Percentiles rank a stretch among this genome's conserved stretches.
These are phyloP conservation scores for Ramularia endophylla DNA, from an alignment of 2,329 filamentous ascomycete species.

Conservation along the genomic window DNA sequence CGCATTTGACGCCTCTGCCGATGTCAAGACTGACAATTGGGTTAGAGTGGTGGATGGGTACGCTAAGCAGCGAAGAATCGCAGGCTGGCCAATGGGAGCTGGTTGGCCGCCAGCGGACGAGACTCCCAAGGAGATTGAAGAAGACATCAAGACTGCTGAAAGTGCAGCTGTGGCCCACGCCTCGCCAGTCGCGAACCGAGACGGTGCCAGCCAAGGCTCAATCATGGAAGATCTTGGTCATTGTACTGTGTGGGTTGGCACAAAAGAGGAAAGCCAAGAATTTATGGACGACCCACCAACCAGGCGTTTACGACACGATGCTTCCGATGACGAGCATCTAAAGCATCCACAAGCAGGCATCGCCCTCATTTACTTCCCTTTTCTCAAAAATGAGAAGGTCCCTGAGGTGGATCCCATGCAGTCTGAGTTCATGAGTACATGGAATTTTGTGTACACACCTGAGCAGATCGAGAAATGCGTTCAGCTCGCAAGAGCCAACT, in stretches of 20 bases:
- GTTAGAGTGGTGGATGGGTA: constrained; percentile 91
- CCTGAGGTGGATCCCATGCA: constrained; percentile 75
- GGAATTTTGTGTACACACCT: constrained; percentile 96
- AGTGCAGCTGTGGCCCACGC: constrained; percentile 12
- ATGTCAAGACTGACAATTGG: constrained; percentile 94
- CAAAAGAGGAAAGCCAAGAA: constrained; percentile 56
- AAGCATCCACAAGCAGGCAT: constrained; percentile 77
- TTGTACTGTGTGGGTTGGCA: constrained; percentile 94
- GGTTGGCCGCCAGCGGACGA: constrained; percentile 71
- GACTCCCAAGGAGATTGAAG: constrained; percentile 53
- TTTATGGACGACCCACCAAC: constrained; percentile 23
- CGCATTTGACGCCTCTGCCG: constrained; percentile 90
- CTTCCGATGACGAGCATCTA: constrained; percentile 58
- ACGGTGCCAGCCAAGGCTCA: constrained; percentile 15
- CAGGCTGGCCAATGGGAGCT: constrained; percentile 91
- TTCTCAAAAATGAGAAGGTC: constrained; percentile 74
- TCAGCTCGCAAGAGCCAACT: constrained; percentile 77
- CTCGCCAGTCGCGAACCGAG: constrained; percentile 13
- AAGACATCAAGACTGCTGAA: constrained; percentile 56
- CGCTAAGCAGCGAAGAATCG: constrained; percentile 79
- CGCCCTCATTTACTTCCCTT: constrained; percentile 82
- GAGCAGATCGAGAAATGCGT: constrained; percentile 85
- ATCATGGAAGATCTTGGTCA: constrained; percentile 59
- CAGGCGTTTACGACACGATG: constrained; percentile 8
- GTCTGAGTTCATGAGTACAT: constrained; percentile 85